Evolutionary conservation across 2,329 filamentous ascomycete species (phyloP).

Genomic region (Verticillium nubilum): DNA sequence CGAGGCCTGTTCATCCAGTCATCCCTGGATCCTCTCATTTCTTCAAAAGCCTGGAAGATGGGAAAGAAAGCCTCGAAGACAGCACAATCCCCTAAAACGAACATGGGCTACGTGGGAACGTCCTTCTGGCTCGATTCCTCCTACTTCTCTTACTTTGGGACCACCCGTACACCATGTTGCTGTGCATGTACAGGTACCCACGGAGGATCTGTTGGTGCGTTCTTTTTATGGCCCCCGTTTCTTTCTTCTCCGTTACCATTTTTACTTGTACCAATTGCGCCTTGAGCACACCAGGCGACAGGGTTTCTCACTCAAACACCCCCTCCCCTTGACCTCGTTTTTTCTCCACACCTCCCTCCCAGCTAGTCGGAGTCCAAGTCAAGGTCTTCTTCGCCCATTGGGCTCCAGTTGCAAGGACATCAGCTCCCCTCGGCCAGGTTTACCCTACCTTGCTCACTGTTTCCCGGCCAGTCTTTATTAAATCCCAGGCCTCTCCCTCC

Average conservation of each 20-base stretch:
- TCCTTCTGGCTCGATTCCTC: background rate
- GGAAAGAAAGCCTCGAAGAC: too few relatives aligned
- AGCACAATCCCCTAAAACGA: background rate
- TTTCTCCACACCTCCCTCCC: constrained; percentile 1
- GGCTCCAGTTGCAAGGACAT: background rate
- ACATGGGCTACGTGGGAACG: background rate
- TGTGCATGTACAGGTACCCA: background rate
- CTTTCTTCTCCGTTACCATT: background rate
- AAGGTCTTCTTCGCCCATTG: background rate
- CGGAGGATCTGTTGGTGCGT: background rate
- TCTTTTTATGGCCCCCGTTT: background rate
- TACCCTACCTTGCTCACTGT: background rate
- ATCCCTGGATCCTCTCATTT: background rate
- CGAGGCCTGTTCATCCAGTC: background rate
- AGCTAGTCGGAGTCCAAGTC: background rate
- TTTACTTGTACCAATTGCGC: background rate
- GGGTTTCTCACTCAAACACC: background rate
- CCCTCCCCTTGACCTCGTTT: background rate
- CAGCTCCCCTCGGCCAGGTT: background rate
- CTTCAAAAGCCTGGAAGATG: background rate
- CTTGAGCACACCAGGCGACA: background rate
- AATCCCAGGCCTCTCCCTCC: background rate
- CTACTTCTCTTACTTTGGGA: background rate
- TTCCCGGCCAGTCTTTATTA: background rate
- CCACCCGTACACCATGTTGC: background rate